Evolutionary conservation across 1,284 basidiomycete species (phyloP).

Genomic region (Ceratobasidium sp.): DNA sequence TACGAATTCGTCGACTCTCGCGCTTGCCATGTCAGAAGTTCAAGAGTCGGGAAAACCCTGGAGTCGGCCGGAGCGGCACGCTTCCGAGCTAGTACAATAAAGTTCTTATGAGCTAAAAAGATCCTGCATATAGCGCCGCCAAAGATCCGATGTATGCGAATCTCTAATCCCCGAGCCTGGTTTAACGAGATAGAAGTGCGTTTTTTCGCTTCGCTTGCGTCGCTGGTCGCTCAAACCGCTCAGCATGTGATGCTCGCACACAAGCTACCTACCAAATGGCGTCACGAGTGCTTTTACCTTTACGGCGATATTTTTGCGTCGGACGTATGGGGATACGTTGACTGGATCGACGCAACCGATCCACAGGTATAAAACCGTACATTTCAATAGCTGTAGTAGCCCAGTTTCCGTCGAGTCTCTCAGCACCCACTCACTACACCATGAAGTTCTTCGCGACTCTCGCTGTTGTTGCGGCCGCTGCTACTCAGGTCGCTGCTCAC

Average conservation of each 20-base stretch:
- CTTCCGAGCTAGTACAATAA: not conserved
- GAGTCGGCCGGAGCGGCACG: constrained; percentile 3
- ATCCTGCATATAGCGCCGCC: constrained; percentile 9
- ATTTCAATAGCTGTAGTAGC: not conserved
- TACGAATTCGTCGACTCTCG: not conserved
- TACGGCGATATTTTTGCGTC: constrained; percentile 34
- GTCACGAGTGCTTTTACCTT: constrained; percentile 24
- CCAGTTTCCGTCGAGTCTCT: not conserved
- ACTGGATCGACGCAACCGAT: not conserved
- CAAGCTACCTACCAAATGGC: no score
- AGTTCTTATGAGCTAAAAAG: not conserved
- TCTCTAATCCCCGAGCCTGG: not conserved
- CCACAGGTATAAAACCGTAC: constrained; percentile 6
- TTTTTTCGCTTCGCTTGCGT: not conserved
- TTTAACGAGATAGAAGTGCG: constrained; percentile 10
- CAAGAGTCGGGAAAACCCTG: constrained; percentile 29
- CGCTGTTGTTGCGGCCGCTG: constrained; percentile 17
- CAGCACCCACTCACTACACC: not conserved
- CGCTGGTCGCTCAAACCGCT: not conserved
- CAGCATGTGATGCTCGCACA: constrained; percentile 1
- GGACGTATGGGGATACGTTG: constrained; percentile 27
- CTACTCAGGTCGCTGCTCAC: constrained; percentile 37
- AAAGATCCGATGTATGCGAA: constrained; percentile 31
- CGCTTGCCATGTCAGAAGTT: not conserved
- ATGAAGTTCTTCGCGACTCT: constrained; percentile 33